These are phyloP conservation scores for Saccharomycopsis javanensis DNA, from an alignment of 805 yeast genomes.

Conservation along the genomic window DNA sequence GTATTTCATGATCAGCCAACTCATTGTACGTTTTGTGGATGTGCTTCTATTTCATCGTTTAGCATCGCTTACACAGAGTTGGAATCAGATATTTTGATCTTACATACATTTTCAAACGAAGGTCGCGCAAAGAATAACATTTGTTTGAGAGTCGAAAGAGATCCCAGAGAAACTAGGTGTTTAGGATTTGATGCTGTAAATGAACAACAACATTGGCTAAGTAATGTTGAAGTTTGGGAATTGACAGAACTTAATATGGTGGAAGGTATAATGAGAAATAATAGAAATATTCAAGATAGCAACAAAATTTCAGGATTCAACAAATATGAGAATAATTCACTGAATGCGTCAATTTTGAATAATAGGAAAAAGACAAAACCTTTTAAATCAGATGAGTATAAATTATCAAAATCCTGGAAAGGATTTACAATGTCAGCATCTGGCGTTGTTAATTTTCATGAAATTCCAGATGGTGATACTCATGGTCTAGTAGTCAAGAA, in stretches of 20 bases:
- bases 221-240: constrained; percentile 69
- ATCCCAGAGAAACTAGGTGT: constrained; percentile 84
- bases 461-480: constrained; percentile 40
- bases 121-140: constrained; percentile 71
- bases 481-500: constrained; percentile 42
- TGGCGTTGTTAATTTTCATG: constrained; percentile 52
- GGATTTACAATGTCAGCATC: constrained; percentile 70
- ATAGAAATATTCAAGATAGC: constrained; percentile 14
- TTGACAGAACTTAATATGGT: constrained; percentile 67
- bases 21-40: constrained; percentile 86
- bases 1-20: constrained; percentile 80
- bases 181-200: constrained; percentile 69
- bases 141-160: constrained; percentile 86
- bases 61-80: constrained; percentile 62
- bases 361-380: background rate
- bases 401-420: constrained; percentile 50
- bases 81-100: constrained; percentile 45
- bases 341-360: background rate
- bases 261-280: constrained; percentile 50
- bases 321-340: background rate
- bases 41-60: constrained; percentile 66
- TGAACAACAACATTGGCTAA: constrained; percentile 61
- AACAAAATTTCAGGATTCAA: background rate
- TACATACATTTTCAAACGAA: constrained; percentile 66
- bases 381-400: background rate